A percentile compares a stretch with the other conserved stretches of the same genome.
phyloP scores from a whole-genome alignment of 495 filamentous ascomycete genomes.

The Podospora pseudopauciseta region DNA sequence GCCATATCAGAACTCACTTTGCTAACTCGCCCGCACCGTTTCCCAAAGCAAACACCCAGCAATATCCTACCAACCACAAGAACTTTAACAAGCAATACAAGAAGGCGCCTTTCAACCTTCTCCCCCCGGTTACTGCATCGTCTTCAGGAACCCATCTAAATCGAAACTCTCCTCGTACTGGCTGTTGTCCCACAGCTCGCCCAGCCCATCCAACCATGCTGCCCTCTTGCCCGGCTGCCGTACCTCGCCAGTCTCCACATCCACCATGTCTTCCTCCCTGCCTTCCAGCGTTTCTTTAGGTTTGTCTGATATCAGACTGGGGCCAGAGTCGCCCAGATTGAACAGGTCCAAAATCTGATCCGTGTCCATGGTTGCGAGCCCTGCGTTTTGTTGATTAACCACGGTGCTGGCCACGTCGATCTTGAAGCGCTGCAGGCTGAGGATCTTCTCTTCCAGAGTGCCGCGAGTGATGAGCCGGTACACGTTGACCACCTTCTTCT shows the following conservation, averaged over 20 bases:
- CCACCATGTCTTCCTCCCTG: constrained; percentile 89
- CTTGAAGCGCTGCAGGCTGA: constrained; percentile 98
- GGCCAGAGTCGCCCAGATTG: constrained; percentile 77
- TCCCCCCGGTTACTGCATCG: constrained; percentile 58
- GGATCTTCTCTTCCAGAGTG: constrained; percentile 97
- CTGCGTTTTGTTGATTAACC: constrained; percentile 98
- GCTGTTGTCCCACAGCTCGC: constrained; percentile 92
- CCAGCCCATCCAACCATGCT: constrained; percentile 83
- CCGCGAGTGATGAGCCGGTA: constrained; percentile 93
- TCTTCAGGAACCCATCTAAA: constrained; percentile 84
- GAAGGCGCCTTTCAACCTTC: background rate
- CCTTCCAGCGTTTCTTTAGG: constrained; percentile 49
- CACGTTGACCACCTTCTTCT: constrained; percentile 99
- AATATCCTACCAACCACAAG: background rate
- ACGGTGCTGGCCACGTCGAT: constrained; percentile 97
- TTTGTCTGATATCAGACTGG: constrained; percentile 58
- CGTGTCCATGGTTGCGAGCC: constrained; percentile 90
- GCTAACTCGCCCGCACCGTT: background rate
- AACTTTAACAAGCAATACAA: constrained; percentile 3
- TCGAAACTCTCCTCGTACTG: constrained; percentile 98
- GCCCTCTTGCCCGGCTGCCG: constrained; percentile 96
- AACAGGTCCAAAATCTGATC: constrained; percentile 97
- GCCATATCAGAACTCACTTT: background rate
- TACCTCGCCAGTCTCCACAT: constrained; percentile 84
- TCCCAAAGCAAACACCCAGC: background rate